Percentiles rank a stretch among this genome's conserved stretches.
Evolutionary conservation across 2,329 filamentous ascomycete species (phyloP).

Genomic region (Pseudopyricularia cyperi): DNA sequence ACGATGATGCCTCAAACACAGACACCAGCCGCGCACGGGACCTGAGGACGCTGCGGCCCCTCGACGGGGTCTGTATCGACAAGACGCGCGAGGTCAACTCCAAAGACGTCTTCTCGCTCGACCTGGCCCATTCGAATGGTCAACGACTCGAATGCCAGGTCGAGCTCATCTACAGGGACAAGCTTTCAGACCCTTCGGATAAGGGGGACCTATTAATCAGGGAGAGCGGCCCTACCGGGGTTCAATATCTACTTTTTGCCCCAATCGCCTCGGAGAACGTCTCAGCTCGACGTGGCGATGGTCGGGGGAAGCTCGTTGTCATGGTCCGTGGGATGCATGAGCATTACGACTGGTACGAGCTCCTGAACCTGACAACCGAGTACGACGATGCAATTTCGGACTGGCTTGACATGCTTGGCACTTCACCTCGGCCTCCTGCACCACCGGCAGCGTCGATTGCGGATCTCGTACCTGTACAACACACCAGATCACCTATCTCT

Average conservation of each 20-base stretch:
- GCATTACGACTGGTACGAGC: constrained; percentile 67
- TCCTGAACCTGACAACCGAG: constrained; percentile 64
- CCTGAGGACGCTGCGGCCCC: constrained; percentile 59
- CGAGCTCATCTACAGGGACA: constrained; percentile 77
- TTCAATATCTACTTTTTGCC: constrained; percentile 78
- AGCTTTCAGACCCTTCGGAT: constrained; percentile 50
- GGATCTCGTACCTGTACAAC: background rate
- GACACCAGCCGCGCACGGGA: constrained; percentile 73
- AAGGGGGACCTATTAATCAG: constrained; percentile 83
- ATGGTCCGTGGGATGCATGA: constrained; percentile 64
- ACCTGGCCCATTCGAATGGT: constrained; percentile 76
- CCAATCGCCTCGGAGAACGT: constrained; percentile 61
- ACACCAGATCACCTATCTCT: constrained; percentile 4
- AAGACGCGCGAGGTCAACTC: constrained; percentile 71
- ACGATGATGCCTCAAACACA: constrained; percentile 75
- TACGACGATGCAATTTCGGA: constrained; percentile 67
- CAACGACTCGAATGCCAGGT: constrained; percentile 82
- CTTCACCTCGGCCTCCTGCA: constrained; percentile 33
- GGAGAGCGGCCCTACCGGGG: constrained; percentile 61
- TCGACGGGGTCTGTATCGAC: constrained; percentile 60
- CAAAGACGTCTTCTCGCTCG: constrained; percentile 79
- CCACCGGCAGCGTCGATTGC: constrained; percentile 7
- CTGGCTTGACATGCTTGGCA: constrained; percentile 71
- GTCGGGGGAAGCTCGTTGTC: constrained; percentile 59
- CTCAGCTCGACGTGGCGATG: constrained; percentile 67